Evolutionary conservation across 805 yeast species (phyloP), one percentile per base, ranked within the genome.

Genomic region (Candida boidinii): DNA sequence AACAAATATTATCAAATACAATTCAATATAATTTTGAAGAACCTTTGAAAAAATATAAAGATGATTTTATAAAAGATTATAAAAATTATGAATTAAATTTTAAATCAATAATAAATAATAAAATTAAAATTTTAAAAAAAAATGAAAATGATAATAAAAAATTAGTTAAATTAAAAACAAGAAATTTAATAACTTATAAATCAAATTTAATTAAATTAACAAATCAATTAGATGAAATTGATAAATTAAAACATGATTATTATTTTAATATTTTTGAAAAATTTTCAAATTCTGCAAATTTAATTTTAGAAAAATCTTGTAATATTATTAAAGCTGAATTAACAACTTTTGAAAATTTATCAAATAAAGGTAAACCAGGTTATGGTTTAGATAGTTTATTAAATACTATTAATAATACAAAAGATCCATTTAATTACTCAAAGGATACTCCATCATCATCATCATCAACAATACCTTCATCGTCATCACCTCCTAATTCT

Each of bases 341-440:
- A 13, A 92, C 84, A 45, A 74, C 85, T 14, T 76, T 73, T 44
- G 94, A 83, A 46, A 79, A 81, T 18, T 74, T 86, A 16, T 94
- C 94, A 1, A 66, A 75, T 36, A 86, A 86, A 49, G 92, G 94
- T 4, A 79, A 87, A 84, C 69, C 80, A 4, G 95, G 94, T 11
- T 92, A 90, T 18, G 95, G 95, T 0, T 58, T 86, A 22, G 95
- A 85, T 48, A 77, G 70, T 17, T 16, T 49, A 16, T 15, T 49
- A 29, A 40, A 38, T 17, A 17, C n/a, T 23, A 23, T 10, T 13
- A 34, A 21, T 16, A 11, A 15, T 29, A 19, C 31, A 25, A 7
- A 28, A 4, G 42, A 41, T 14, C 44, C 39, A 6, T 41, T 40
- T 22, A 26, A 49, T 44, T 41, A n/a, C n/a, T n/a, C n/a, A n/a